Evolutionary conservation across 805 yeast species (phyloP), one percentile per base, ranked within the genome.

Genomic region (Kodamaea hsintzibuensis): DNA sequence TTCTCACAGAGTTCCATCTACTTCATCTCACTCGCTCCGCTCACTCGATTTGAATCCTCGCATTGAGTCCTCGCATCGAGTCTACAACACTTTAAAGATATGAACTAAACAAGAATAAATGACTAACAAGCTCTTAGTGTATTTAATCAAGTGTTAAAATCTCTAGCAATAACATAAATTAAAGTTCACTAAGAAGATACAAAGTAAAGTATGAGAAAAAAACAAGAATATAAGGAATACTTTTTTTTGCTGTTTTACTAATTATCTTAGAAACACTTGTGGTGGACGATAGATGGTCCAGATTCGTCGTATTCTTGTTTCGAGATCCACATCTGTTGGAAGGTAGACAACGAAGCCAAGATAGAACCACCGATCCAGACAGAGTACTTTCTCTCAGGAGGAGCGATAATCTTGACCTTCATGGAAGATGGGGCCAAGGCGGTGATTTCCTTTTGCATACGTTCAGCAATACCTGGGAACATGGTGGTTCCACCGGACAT

Each of bases 321-420:
- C 75, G 98, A 92, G 89, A 95, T 91, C 99, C 99, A 95, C 98
- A 95, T 93, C 83, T 95, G 98, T 86, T 95, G 98, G 98, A 95
- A 95, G 78, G 99, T 95, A 61, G 97, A 90, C 77, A 95, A 87
- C 57, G 98, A 91, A 65, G 99, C 97, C 80, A 95, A 87, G 73
- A 95, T 95, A 68, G 98, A 95, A 83, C 99, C 99, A 86, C 99
- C 99, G 65, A 95, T 95, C 99, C 99, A 95, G 82, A 92, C 97
- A 71, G 97, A 89, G 89, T 89, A 95, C 82, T 95, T 95, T 82
- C 99, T 88, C 82, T 95, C 99, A 66, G 98, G 98, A 66, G 98
- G 97, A 76, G 99, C 99, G 76, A 89, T 89, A 76, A 95, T 92
- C 89, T 95, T 95, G 74, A 95, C 97, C 91, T 95, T 95, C 98